Evolutionary conservation across 116 monocot species (phyloP).

Genomic region (Phalaenopsis hybrid): DNA sequence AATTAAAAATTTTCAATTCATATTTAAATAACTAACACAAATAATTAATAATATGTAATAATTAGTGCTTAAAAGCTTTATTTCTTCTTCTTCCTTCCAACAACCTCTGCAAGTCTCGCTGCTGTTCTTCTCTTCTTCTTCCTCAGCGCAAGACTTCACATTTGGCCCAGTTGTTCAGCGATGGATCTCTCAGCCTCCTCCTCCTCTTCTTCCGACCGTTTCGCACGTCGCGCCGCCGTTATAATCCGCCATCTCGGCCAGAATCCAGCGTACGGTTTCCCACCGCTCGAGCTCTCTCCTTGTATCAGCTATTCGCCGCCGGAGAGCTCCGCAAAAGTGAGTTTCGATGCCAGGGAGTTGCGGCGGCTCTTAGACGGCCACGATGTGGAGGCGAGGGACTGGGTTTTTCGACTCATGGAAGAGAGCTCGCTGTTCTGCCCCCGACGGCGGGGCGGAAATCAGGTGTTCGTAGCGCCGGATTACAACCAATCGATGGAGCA

Average conservation of each 20-base stretch:
- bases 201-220: neutral
- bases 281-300: neutral
- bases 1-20: no score
- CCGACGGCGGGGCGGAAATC: constrained; percentile 19
- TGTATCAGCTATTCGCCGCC: constrained; percentile 12
- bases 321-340: constrained; percentile 3
- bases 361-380: constrained; percentile 69
- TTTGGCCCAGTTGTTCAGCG: neutral
- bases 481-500: constrained; percentile 85
- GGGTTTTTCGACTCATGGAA: constrained; percentile 72
- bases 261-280: neutral
- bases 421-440: constrained; percentile 65
- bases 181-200: neutral
- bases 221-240: constrained; percentile 11
- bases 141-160: neutral
- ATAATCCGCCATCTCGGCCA: constrained; percentile 7
- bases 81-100: no score
- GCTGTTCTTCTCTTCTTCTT: no score
- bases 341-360: constrained; percentile 34
- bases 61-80: no score
- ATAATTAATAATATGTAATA: no score
- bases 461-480: constrained; percentile 57
- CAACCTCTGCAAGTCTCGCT: no score
- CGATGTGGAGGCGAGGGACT: constrained; percentile 45
- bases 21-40: no score